These are phyloP conservation scores for Globisporangium lucens DNA, from an alignment of 352 stramenopile species.

Conservation along the genomic window DNA sequence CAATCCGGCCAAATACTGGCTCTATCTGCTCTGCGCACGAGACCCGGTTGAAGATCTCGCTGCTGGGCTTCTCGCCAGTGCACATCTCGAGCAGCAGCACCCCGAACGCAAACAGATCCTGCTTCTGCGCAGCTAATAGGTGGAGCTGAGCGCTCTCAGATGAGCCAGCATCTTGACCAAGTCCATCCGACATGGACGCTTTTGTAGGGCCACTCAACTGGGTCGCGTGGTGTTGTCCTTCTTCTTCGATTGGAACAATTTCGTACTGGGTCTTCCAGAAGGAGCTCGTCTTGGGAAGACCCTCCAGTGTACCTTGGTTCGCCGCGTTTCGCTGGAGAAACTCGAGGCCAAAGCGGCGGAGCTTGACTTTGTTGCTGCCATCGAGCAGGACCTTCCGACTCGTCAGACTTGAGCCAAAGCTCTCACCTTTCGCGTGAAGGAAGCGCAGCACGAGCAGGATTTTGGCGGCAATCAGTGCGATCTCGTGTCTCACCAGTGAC, in stretches of 20 bases:
- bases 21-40: constrained; percentile 46
- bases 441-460: constrained; percentile 41
- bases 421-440: constrained; percentile 34
- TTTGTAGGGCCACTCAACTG: neutral
- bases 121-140: neutral
- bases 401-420: constrained; percentile 49
- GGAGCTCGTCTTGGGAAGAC: constrained; percentile 6
- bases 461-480: constrained; percentile 42
- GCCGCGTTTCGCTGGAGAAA: constrained; percentile 10
- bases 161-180: neutral
- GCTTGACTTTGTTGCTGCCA: constrained; percentile 32
- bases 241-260: neutral
- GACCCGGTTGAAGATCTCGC: constrained; percentile 50
- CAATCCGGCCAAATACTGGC: constrained; percentile 33
- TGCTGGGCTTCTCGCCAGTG: constrained; percentile 43
- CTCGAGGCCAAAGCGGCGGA: constrained; percentile 54
- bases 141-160: neutral
- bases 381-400: constrained; percentile 68
- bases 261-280: constrained; percentile 18
- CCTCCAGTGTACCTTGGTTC: neutral
- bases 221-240: neutral
- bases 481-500: constrained; percentile 31
- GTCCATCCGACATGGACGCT: neutral
- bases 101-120: constrained; percentile 67
- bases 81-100: constrained; percentile 74